Evolutionary conservation across 2,329 filamentous ascomycete species (phyloP).

Genomic region (Coniochaeta sp.): DNA sequence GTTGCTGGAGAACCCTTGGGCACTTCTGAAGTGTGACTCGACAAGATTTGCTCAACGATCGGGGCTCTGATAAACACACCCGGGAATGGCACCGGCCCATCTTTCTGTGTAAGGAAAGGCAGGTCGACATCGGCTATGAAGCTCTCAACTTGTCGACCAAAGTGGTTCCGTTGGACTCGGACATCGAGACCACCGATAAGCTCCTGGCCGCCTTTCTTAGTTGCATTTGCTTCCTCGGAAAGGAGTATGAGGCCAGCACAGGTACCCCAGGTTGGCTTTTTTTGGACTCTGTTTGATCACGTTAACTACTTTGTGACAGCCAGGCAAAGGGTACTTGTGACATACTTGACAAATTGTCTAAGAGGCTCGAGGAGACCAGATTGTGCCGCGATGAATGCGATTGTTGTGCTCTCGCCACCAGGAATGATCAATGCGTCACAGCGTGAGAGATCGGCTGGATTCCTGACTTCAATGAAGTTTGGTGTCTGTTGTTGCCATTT

Average conservation of each 20-base stretch:
- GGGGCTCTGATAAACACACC: constrained; percentile 93
- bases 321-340: constrained; percentile 9
- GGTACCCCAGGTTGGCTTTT: constrained; percentile 89
- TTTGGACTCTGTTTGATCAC: constrained; percentile 47
- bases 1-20: constrained; percentile 18
- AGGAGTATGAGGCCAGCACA: constrained; percentile 92
- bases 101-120: constrained; percentile 50
- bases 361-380: constrained; percentile 78
- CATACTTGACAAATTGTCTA: constrained; percentile 82
- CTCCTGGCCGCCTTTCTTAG: constrained; percentile 86
- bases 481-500: constrained; percentile 26
- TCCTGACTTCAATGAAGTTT: constrained; percentile 73
- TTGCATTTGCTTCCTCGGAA: constrained; percentile 77
- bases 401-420: constrained; percentile 90
- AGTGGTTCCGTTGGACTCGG: constrained; percentile 87
- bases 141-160: constrained; percentile 86
- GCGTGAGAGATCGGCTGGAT: constrained; percentile 55
- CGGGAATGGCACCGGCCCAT: constrained; percentile 49
- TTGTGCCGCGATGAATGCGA: constrained; percentile 78
- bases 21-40: constrained; percentile 32
- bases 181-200: constrained; percentile 89
- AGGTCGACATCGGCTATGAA: constrained; percentile 72
- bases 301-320: background rate
- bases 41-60: constrained; percentile 70
- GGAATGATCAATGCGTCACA: constrained; percentile 87